Percentiles rank a stretch among this genome's conserved stretches.
Evolutionary conservation across 108 stramenopile genomes (phyloP).

Genomic region (Nannochloropsis gaditana): DNA sequence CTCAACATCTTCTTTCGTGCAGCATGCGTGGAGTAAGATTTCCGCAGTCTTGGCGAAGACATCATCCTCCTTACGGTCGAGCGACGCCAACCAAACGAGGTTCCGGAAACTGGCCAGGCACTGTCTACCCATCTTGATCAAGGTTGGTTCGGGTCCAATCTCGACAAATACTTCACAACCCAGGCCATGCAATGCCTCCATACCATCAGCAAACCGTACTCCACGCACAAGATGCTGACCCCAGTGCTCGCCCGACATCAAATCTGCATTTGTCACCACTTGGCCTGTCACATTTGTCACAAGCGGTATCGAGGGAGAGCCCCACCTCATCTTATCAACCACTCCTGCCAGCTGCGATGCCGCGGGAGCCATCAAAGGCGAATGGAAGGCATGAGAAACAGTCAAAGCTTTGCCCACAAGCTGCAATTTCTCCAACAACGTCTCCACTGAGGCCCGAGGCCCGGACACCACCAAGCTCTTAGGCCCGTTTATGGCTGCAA

Average conservation of each 20-base stretch:
- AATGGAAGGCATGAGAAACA: constrained; percentile 48
- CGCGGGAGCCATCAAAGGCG: constrained; percentile 46
- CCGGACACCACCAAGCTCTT: constrained; percentile 27
- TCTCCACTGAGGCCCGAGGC: background rate
- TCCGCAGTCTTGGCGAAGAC: constrained; percentile 7
- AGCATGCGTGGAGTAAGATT: no score
- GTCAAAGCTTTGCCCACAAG: constrained; percentile 18
- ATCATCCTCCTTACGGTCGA: background rate
- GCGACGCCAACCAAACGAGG: background rate
- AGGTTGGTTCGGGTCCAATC: background rate
- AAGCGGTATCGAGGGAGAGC: constrained; percentile 37
- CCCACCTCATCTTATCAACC: constrained; percentile 27
- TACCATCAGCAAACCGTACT: constrained; percentile 43
- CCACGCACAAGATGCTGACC: constrained; percentile 35
- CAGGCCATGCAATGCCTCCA: constrained; percentile 30
- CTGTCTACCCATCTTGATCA: constrained; percentile 15
- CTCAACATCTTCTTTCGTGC: no score
- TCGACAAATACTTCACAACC: background rate
- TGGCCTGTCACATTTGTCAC: constrained; percentile 43
- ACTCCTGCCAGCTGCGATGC: constrained; percentile 34
- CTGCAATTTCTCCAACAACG: background rate
- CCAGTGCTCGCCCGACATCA: constrained; percentile 44
- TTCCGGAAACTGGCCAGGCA: background rate
- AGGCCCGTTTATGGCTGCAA: constrained; percentile 32
- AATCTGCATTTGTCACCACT: constrained; percentile 26